phyloP scores from a whole-genome alignment of 495 filamentous ascomycete species.

The Penicillium antarcticum region DNA sequence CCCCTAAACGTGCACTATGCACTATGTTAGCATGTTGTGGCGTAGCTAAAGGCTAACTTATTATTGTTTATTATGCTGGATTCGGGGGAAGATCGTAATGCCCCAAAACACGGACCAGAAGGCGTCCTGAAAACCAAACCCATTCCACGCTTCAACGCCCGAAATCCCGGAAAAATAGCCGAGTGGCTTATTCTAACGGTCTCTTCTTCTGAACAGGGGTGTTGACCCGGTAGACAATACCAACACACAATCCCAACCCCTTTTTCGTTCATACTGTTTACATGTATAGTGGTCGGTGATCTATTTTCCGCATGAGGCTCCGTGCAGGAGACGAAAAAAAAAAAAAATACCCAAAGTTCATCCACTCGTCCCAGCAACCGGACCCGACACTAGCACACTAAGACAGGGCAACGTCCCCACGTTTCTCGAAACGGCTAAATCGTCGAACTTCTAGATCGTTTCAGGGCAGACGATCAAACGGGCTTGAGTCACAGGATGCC shows the following conservation, averaged over 20 bases:
- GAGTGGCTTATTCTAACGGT: not conserved
- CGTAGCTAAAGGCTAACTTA: too few relatives aligned
- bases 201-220: not conserved
- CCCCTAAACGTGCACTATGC: not conserved
- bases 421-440: slow-evolving; percentile 7
- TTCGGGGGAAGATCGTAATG: too few relatives aligned
- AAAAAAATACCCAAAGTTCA: not conserved
- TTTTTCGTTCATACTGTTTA: not conserved
- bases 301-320: slow-evolving; percentile 10
- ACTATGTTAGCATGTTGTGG: too few relatives aligned
- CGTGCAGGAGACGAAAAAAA: slow-evolving; percentile 7
- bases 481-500: slow-evolving; percentile 7
- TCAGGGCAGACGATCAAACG: slow-evolving; percentile 41
- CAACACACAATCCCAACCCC: not conserved
- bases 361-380: slow-evolving; percentile 8
- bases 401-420: slow-evolving; percentile 6
- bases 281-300: not conserved
- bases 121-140: too few relatives aligned
- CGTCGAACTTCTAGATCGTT: slow-evolving; percentile 38
- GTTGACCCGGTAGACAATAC: not conserved
- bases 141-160: too few relatives aligned
- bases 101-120: too few relatives aligned
- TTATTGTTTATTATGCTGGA: too few relatives aligned
- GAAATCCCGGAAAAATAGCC: not conserved
- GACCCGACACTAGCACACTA: not conserved